Evolutionary conservation across 352 stramenopile genomes (phyloP), one percentile per base, ranked within the genome.

Genomic region (Thraustochytrium striatum): DNA sequence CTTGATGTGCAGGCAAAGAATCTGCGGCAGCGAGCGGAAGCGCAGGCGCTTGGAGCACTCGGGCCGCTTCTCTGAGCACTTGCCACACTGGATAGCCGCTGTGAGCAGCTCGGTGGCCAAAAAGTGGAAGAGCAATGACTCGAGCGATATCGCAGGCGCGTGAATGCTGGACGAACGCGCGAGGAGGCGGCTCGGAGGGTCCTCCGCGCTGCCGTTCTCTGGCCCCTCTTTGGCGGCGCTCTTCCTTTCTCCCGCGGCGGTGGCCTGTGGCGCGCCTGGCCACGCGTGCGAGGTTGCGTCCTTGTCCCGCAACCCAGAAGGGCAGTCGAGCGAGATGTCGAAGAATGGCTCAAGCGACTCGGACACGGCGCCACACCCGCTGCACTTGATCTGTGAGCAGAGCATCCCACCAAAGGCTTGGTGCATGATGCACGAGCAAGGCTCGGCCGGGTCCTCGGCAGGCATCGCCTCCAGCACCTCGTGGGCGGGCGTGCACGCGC

Each of bases 1-100:
- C 30, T 75, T 75, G 47, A 75, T 75, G 39, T 75, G 65, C 30
- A 75, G 68, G 36, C 65, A 75, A 5, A 75, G 39, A 3, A 75
- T 43, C 7, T 39, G 50, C 16, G 65, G 65, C 2, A 75, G 30
- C 32, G 8, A 21, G 5, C 16, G 28, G 11, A 75, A 32, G 7
- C 52, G 52, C 50, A 75, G 39, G 19, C 65, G 65, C 65, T 75
- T 75, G 3, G 65, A 75, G 32, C 65, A 75, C 8, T 61, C 25
- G 16, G 65, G 41, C 50, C 61, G 43, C 19, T 38, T 16, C 30
- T 1, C 21, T 32, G 43, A 61, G 50, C 65, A 75, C 52, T 61
- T 72, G 21, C 39, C 39, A 70, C 65, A 75, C 19, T 75, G 30
- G 30, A 75, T 61, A 8, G 65, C 65, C 1, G 65, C 65, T 43